Base-by-base conservation (phyloP, 768 basidiomycete genomes). In the Polyporus arcularius region DNA sequence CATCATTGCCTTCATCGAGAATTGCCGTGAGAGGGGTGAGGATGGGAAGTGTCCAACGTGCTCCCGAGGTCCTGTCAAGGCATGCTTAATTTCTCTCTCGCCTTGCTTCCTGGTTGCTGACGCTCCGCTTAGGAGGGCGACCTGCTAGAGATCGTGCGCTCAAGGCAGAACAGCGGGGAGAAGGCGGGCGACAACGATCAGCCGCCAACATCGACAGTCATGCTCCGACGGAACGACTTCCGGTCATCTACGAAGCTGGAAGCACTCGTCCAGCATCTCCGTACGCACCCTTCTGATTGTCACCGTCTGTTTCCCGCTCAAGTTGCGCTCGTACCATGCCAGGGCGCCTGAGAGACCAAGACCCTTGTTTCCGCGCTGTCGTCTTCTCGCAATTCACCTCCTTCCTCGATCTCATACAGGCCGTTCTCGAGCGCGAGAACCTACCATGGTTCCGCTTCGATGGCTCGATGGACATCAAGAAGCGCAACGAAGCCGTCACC, bases 371-470 rank as follows among this genome's bases (percentile, higher is more conserved):
- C 73, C 84, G 90, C 39, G 92, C 89, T 1, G 88, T 96, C 26
- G 88, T 96, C 4, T 96, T 96, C 72, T 94, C 92, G 1, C 92
- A 96, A 67, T 95, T 95, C 65, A 96, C 94, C 0, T 86, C 85
- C 28, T 96, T 95, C 72, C 75, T 96, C 57, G 90, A 94, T 67
- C 78, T 96, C 15, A 92, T 96, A 57, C 85, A 92, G 67, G 71
- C 76, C 1, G 85, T 81, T 4, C 76, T 96, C 55, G 80, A 87
- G 52, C 85, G 89, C 18, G 91, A 95, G 68, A 72, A 74, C 1
- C 79, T 92, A 62, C 76, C 84, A 45, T 87, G 85, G 67, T 87
- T 85, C 64, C 85, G 96, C 18, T 94, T 98, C 68, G 96, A 98
- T 71, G 96, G 96, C 1, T 85, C 92, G 0, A 94, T 98, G 92